A percentile compares a stretch with the other conserved stretches of the same genome.
Evolutionary conservation across 257 asterid species (phyloP).

Genomic region (Haberlea rhodopensis): DNA sequence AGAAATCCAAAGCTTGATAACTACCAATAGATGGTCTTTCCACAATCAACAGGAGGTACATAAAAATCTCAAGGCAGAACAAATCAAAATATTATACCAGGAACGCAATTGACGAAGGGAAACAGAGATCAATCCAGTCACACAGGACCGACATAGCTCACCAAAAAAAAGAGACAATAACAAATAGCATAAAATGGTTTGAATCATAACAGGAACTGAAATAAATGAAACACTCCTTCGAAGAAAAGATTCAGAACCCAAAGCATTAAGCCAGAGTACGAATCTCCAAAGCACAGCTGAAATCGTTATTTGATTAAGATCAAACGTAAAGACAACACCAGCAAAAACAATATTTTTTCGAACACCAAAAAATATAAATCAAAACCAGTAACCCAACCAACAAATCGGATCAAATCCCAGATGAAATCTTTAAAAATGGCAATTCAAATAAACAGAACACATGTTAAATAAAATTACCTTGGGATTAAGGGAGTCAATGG

Average conservation of each 20-base stretch:
- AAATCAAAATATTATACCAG: no score
- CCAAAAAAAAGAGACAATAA: no score
- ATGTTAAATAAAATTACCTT: constrained; percentile 25
- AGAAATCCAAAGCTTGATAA: background rate
- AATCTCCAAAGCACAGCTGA: background rate
- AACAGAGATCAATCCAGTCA: background rate
- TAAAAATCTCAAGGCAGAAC: background rate
- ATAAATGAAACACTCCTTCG: no score
- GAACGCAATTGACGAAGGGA: background rate
- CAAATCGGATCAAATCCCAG: background rate
- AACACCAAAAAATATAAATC: background rate
- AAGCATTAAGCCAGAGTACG: background rate
- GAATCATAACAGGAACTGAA: no score
- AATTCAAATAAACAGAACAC: background rate
- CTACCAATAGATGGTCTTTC: background rate
- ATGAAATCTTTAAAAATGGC: no score
- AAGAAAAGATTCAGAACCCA: background rate
- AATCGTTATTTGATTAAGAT: no score
- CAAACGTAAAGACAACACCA: background rate
- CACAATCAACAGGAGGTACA: background rate
- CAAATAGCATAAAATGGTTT: no score
- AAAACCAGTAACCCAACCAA: background rate
- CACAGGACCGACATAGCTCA: no score
- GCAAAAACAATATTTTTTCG: background rate
- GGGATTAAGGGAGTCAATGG: constrained; percentile 37